These are phyloP conservation scores for Teratosphaeria gauchensis DNA, from an alignment of 2,329 filamentous ascomycete species.

Conservation along the genomic window DNA sequence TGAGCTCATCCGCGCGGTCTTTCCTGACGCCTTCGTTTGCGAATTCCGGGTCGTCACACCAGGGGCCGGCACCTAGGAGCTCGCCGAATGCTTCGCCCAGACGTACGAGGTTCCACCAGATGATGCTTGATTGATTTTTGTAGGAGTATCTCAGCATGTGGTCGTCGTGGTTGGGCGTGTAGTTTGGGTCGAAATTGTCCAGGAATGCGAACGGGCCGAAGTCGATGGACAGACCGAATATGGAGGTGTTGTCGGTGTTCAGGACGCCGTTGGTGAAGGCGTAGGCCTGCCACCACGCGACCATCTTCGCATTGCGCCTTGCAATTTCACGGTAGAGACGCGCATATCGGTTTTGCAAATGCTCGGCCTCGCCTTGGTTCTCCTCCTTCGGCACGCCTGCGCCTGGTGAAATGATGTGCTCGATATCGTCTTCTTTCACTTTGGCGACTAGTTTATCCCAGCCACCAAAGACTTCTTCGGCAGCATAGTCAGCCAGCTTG, in stretches of 20 bases:
- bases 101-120: conserved; percentile 97
- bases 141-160: conserved; percentile 79
- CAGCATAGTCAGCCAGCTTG: conserved; percentile 69
- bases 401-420: conserved; percentile 32
- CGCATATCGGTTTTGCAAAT: conserved; percentile 75
- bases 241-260: conserved; percentile 94
- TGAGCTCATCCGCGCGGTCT: conserved; percentile 58
- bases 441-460: conserved; percentile 72
- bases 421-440: conserved; percentile 25
- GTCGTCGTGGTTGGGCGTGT: conserved; percentile 97
- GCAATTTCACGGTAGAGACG: conserved; percentile 81
- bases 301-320: conserved; percentile 74
- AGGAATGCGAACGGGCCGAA: conserved; percentile 97
- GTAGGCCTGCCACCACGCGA: conserved; percentile 93
- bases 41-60: conserved; percentile 64
- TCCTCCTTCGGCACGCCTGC: conserved; percentile 35
- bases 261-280: conserved; percentile 99
- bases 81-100: conserved; percentile 85
- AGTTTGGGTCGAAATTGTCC: conserved; percentile 88
- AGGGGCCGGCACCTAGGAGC: conserved; percentile 65
- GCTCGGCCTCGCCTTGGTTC: conserved; percentile 57
- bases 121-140: conserved; percentile 85
- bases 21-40: conserved; percentile 61
- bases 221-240: conserved; percentile 81
- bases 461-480: conserved; percentile 76